These are phyloP conservation scores for Astragalus glycyphyllos DNA, from an alignment of 306 rosid species.

Conservation along the genomic window DNA sequence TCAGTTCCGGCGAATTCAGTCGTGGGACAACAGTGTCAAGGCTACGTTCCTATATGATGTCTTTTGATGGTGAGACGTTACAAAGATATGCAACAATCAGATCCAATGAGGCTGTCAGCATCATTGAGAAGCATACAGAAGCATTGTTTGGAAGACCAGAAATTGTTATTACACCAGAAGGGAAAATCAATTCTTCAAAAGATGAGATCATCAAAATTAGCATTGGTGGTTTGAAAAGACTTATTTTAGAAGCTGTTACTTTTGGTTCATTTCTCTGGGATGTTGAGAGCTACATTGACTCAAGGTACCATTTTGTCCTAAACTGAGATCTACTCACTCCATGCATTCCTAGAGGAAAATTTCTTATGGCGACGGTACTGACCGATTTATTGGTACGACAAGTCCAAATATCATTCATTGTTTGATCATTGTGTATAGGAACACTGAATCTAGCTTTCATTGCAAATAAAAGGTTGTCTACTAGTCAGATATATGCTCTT, in stretches of 20 bases:
- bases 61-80: constrained; percentile 88
- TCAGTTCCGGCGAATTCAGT: constrained; percentile 53
- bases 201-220: constrained; percentile 77
- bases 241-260: constrained; percentile 87
- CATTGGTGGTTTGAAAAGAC: constrained; percentile 82
- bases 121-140: constrained; percentile 90
- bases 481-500: background rate
- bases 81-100: constrained; percentile 89
- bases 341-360: constrained; percentile 28
- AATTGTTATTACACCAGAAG: constrained; percentile 66
- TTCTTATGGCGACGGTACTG: constrained; percentile 29
- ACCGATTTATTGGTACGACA: constrained; percentile 35
- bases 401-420: constrained; percentile 16
- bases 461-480: constrained; percentile 17
- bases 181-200: constrained; percentile 67
- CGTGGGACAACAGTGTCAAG: constrained; percentile 59
- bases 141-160: constrained; percentile 92
- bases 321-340: constrained; percentile 45
- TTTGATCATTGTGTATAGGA: constrained; percentile 49
- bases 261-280: constrained; percentile 97
- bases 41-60: constrained; percentile 78
- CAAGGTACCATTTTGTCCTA: constrained; percentile 87
- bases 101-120: constrained; percentile 84
- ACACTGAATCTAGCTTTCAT: constrained; percentile 16
- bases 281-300: constrained; percentile 87